Evolutionary conservation across 805 yeast species (phyloP).

Genomic region (Spathaspora girioi): DNA sequence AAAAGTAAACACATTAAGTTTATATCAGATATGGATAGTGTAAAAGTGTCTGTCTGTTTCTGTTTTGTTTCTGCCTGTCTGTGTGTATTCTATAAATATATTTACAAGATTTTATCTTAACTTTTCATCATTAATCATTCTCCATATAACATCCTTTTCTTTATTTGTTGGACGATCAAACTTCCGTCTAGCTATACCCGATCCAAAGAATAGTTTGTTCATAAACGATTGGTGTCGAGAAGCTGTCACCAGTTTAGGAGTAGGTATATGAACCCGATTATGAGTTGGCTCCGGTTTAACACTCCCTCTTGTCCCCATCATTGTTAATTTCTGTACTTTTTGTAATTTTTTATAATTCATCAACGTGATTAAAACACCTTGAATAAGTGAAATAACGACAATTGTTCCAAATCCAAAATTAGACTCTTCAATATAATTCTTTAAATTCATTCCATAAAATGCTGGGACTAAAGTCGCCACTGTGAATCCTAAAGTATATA

Average conservation of each 20-base stretch:
- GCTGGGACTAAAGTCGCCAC: conserved; percentile 85
- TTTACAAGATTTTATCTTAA: conserved; percentile 4
- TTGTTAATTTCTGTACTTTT: conserved; percentile 63
- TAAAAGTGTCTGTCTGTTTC: not conserved
- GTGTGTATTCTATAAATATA: not conserved
- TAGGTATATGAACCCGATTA: not conserved
- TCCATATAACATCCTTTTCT: conserved; percentile 40
- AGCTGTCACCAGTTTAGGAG: not conserved
- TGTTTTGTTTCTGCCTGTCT: no score
- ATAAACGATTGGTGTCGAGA: not conserved
- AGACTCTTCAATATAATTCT: conserved; percentile 73
- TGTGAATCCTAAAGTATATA: conserved; percentile 80
- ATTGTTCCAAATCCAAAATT: conserved; percentile 59
- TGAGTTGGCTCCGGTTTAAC: not conserved
- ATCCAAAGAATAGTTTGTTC: conserved; percentile 23
- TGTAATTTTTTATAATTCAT: conserved; percentile 55
- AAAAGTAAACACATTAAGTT: not conserved
- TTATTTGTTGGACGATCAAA: conserved; percentile 30
- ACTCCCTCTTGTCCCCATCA: conserved; percentile 34
- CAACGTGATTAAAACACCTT: conserved; percentile 53
- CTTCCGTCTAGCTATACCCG: conserved; percentile 14
- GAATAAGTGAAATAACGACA: conserved; percentile 46
- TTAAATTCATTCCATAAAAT: conserved; percentile 83
- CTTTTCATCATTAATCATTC: conserved; percentile 36
- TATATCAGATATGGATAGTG: not conserved